phyloP scores from a whole-genome alignment of 2,329 filamentous ascomycete species.

The Scytalidium sp. region DNA sequence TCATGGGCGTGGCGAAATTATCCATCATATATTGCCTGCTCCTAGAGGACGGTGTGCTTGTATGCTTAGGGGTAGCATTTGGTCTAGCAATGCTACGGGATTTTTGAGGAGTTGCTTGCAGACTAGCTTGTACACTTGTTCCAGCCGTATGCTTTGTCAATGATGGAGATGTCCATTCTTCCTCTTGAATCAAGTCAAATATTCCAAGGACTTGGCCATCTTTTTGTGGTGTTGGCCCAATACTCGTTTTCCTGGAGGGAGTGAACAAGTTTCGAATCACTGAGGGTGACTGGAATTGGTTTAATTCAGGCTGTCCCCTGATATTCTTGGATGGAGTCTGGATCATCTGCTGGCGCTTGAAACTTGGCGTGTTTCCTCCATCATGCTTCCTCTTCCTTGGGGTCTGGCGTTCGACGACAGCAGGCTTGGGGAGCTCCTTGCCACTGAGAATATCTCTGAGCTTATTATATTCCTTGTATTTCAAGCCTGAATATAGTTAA shows the following conservation, averaged over 20 bases:
- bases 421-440: conserved; percentile 38
- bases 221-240: conserved; percentile 78
- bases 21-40: conserved; percentile 61
- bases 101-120: conserved; percentile 36
- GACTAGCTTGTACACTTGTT: conserved; percentile 19
- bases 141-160: conserved; percentile 14
- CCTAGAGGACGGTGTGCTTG: conserved; percentile 45
- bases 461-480: conserved; percentile 75
- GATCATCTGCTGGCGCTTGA: conserved; percentile 46
- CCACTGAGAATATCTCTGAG: conserved; percentile 57
- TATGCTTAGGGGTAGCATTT: conserved; percentile 13
- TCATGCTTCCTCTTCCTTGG: conserved; percentile 34
- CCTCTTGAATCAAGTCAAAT: conserved; percentile 64
- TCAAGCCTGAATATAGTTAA: conserved; percentile 28
- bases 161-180: conserved; percentile 41
- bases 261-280: conserved; percentile 58
- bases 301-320: conserved; percentile 33
- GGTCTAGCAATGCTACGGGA: conserved; percentile 5
- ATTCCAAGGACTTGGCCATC: conserved; percentile 75
- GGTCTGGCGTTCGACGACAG: conserved; percentile 26
- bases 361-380: conserved; percentile 40
- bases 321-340: conserved; percentile 36
- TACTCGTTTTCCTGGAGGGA: conserved; percentile 53
- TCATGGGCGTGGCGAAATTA: conserved; percentile 63
- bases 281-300: conserved; percentile 53